Conservation (phyloP, 1,139 yeast genomes). For the Yamadazyma epiphylla region DNA sequence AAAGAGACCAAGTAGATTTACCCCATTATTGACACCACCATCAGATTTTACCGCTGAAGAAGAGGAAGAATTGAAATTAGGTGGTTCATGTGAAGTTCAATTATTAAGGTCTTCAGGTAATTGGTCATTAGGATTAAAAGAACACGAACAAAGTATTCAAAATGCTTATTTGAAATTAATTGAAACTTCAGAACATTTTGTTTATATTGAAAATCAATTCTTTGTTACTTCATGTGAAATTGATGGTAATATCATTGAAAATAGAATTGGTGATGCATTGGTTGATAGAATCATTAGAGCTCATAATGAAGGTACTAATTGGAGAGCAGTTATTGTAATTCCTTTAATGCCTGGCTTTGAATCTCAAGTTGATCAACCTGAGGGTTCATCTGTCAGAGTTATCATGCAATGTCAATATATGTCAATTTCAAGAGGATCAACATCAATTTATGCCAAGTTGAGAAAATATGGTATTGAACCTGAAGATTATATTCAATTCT, state of each 20-base stretch:
- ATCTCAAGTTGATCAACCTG: slow-evolving; percentile 88
- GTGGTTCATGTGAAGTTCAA: slow-evolving; percentile 92
- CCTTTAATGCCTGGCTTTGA: slow-evolving; percentile 99
- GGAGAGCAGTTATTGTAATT: slow-evolving; percentile 90
- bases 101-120: slow-evolving; percentile 80
- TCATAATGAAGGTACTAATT: slow-evolving; percentile 64
- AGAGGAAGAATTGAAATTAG: slow-evolving; percentile 55
- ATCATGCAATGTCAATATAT: slow-evolving; percentile 96
- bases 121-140: slow-evolving; percentile 88
- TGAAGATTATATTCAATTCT: slow-evolving; percentile 87
- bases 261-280: slow-evolving; percentile 91
- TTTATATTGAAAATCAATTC: slow-evolving; percentile 92
- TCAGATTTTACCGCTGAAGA: slow-evolving; percentile 79
- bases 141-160: slow-evolving; percentile 87
- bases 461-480: slow-evolving; percentile 81
- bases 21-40: slow-evolving; percentile 91
- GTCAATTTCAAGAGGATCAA: slow-evolving; percentile 86
- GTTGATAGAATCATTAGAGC: slow-evolving; percentile 93
- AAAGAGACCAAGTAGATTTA: slow-evolving; percentile 88
- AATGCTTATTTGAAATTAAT: slow-evolving; percentile 88
- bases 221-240: slow-evolving; percentile 84
- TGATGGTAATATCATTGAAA: slow-evolving; percentile 82
- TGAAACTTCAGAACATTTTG: slow-evolving; percentile 88
- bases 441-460: slow-evolving; percentile 85
- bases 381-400: slow-evolving; percentile 89